A percentile compares a stretch with the other conserved stretches of the same genome.
Conservation (phyloP, 768 basidiomycete species). For the Suillus luteus region DNA sequence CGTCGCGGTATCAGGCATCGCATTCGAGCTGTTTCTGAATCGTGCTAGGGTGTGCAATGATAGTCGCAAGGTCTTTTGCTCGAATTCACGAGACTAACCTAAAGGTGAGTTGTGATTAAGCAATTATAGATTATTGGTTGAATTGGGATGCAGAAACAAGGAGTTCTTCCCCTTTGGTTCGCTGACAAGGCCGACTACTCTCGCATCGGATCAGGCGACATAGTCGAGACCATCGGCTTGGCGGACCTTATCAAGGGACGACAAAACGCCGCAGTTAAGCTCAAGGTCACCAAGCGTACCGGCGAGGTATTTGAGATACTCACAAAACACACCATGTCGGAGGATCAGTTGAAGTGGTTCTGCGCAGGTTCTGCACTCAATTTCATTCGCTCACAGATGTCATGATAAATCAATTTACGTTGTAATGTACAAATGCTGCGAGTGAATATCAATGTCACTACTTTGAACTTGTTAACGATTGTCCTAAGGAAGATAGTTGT, state of each 20-base stretch:
- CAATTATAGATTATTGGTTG: not conserved
- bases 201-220: conserved; percentile 80
- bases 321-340: conserved; percentile 87
- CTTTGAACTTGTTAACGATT: conserved; percentile 21
- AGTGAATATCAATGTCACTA: not conserved
- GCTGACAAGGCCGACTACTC: conserved; percentile 82
- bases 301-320: conserved; percentile 68
- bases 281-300: conserved; percentile 66
- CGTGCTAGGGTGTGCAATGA: conserved; percentile 72
- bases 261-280: conserved; percentile 44
- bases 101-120: conserved; percentile 54
- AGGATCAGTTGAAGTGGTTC: conserved; percentile 91
- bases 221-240: conserved; percentile 83
- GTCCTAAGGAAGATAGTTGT: conserved; percentile 37
- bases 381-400: conserved; percentile 68
- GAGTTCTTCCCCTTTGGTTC: conserved; percentile 95
- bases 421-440: not conserved
- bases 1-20: conserved; percentile 13
- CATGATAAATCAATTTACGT: conserved; percentile 12
- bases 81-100: conserved; percentile 98
- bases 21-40: conserved; percentile 2
- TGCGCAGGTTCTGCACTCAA: conserved; percentile 88
- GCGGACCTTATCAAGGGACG: conserved; percentile 55
- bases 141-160: conserved; percentile 78
- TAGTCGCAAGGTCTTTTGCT: conserved; percentile 92